Evolutionary conservation across 2,329 filamentous ascomycete species (phyloP), one percentile per base, ranked within the genome.

Genomic region (Xylaria arbuscula): DNA sequence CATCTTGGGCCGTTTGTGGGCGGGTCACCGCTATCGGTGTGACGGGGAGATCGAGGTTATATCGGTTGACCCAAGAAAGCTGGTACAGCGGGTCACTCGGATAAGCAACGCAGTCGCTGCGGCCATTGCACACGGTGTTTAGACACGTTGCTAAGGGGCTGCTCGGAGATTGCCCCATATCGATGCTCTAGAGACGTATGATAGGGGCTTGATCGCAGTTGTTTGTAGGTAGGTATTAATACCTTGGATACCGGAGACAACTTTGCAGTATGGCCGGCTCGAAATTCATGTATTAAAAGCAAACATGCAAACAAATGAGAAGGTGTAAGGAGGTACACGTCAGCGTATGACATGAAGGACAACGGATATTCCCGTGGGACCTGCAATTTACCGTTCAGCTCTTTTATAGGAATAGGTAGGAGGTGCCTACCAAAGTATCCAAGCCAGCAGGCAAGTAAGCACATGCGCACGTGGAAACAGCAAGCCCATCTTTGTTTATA

Each of bases 1-100:
- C 84, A 63, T 90, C 86, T 24, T 85, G 77, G 11, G 83, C 80
- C 0, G 80, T 86, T 5, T 80, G 78, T 0, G 89, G 89, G 8
- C 87, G 81, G 2, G 89, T 83, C 19, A 91, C 86, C 11, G 87
- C 88, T 9, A 82, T 78, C 0, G 89, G 89, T 6, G 78, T 83
- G 28, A 87, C 81, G 1, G 78, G 75, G 19, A 84, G 75, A 45
- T 84, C 85, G 64, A 87, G 81, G 67, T 88, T 88, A 77, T 85
- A 88, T 0, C 83, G 80, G 72, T 82, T 83, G 42, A 84, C 85
- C 86, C 86, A 88, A 8, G 75, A 72, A 2, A 78, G 48, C 73
- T 86, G 80, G 76, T 85, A 88, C 6, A 85, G 74, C 0, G 79
- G 78, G 47, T 80, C 77, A 57, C 72, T 74, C 0, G 85, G 81